phyloP scores from a whole-genome alignment of 2,329 filamentous ascomycete genomes.

The Biscogniauxia marginata region DNA sequence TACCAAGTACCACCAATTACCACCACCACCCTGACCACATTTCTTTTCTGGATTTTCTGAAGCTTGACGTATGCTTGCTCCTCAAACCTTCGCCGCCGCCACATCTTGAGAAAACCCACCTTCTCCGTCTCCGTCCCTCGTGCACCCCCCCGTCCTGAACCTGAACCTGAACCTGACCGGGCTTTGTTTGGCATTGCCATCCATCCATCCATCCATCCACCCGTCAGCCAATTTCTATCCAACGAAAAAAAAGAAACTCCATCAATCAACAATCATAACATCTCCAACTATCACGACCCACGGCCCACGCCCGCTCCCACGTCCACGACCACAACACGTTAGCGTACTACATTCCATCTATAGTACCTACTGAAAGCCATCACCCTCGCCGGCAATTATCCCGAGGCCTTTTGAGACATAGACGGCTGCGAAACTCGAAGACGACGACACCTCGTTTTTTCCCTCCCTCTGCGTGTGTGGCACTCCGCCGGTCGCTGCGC shows the following conservation, averaged over 20 bases:
- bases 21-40: slow-evolving; percentile 20
- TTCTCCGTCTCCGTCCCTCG: background rate
- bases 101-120: background rate
- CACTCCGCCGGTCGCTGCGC: background rate
- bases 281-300: background rate
- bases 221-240: background rate
- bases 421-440: background rate
- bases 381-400: too few relatives aligned
- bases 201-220: too few relatives aligned
- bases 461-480: background rate
- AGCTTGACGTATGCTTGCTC: slow-evolving; percentile 24
- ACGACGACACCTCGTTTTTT: background rate
- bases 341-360: too few relatives aligned
- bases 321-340: background rate
- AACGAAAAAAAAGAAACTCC: background rate
- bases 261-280: background rate
- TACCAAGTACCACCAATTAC: slow-evolving; percentile 7
- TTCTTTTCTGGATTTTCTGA: slow-evolving; percentile 7
- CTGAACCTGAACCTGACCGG: background rate
- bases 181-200: slow-evolving; percentile 2
- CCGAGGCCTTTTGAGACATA: background rate
- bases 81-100: slow-evolving; percentile 23
- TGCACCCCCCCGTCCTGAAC: background rate
- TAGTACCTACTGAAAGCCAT: too few relatives aligned
- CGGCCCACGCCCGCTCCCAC: background rate